Evolutionary conservation across 371 early-diverging fungal species (phyloP), one percentile per base, ranked within the genome.

Genomic region (Saksenaea vasiformis): DNA sequence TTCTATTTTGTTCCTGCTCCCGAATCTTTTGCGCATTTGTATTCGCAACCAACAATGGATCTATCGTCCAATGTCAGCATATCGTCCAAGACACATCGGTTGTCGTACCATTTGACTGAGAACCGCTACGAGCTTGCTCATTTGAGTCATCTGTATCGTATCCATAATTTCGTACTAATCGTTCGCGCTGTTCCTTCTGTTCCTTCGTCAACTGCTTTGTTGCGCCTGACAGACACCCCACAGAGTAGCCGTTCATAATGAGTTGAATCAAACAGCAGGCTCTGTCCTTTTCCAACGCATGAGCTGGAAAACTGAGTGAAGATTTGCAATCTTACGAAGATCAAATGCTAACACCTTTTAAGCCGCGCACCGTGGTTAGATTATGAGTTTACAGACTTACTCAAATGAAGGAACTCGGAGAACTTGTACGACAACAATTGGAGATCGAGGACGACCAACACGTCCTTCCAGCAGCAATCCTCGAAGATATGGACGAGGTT

Each of bases 161-260:
- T n/a, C 77, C 83, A 65, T 86, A 86, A 31, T 86, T 79, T 22
- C 72, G 68, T 65, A 83, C 58, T 10, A 86, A 62, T 3, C 76
- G 75, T 3, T 86, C 79, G 9, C 87, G 80, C 34, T 75, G 77
- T n/a, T 75, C 75, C 34, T 76, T 76, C 64, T 86, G 80, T 44
- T 86, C 85, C 24, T 76, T 79, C 2, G 80, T 70, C 58, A 84
- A 8, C 41, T 70, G 60, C 51, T 76, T 80, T 61, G 72, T 67
- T 24, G 56, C n/a, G 38, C 38, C 38, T 38, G 38, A 38, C 38
- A 38, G 15, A 38, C 38, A 1, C 3, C 38, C 3, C 38, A 38
- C 38, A n/a, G 38, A 38, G 38, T 38, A 38, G 38, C 38, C 15
- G 38, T 38, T 38, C 5, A 38, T 1, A 3, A 38, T 38, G 38